Evolutionary conservation across 2,329 filamentous ascomycete species (phyloP).

Genomic region (Hysterium pulicare): DNA sequence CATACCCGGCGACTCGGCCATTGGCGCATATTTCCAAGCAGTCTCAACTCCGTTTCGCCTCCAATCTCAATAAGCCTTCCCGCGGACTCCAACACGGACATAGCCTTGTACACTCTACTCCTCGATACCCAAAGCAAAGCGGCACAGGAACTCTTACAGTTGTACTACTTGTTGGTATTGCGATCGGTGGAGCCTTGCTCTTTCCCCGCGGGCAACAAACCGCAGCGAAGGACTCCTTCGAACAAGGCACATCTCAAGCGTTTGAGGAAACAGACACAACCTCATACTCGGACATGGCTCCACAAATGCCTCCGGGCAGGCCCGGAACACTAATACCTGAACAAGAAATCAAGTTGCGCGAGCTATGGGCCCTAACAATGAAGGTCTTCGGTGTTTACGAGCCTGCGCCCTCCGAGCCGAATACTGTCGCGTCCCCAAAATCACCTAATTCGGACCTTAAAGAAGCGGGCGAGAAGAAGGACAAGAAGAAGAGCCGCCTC

Average conservation of each 20-base stretch:
- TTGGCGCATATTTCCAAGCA: conserved; percentile 10
- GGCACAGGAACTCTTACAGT: conserved; percentile 24
- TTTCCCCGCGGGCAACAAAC: conserved; percentile 14
- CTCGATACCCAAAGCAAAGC: conserved; percentile 18
- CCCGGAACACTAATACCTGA: conserved; percentile 85
- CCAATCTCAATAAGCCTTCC: conserved; percentile 8
- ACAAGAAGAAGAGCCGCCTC: conserved; percentile 73
- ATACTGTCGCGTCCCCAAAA: conserved; percentile 17
- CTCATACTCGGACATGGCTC: conserved; percentile 39
- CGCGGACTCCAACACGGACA: not conserved
- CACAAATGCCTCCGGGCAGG: conserved; percentile 61
- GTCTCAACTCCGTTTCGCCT: conserved; percentile 13
- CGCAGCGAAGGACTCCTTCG: conserved; percentile 7
- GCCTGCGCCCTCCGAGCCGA: conserved; percentile 29
- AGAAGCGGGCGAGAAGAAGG: conserved; percentile 43
- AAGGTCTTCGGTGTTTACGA: conserved; percentile 66
- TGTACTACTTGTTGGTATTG: conserved; percentile 27
- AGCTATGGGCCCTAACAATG: conserved; percentile 77
- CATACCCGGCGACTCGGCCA: conserved; percentile 10
- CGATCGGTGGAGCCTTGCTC: conserved; percentile 31
- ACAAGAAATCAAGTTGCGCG: conserved; percentile 81
- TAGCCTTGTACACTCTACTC: conserved; percentile 4
- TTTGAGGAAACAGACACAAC: conserved; percentile 23
- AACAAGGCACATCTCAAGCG: conserved; percentile 9
- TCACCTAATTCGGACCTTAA: conserved; percentile 11